A percentile compares a stretch with the other conserved stretches of the same genome.
These are phyloP conservation scores for Ophiostoma fasciatum DNA, from an alignment of 2,329 filamentous ascomycete species.

Conservation along the genomic window DNA sequence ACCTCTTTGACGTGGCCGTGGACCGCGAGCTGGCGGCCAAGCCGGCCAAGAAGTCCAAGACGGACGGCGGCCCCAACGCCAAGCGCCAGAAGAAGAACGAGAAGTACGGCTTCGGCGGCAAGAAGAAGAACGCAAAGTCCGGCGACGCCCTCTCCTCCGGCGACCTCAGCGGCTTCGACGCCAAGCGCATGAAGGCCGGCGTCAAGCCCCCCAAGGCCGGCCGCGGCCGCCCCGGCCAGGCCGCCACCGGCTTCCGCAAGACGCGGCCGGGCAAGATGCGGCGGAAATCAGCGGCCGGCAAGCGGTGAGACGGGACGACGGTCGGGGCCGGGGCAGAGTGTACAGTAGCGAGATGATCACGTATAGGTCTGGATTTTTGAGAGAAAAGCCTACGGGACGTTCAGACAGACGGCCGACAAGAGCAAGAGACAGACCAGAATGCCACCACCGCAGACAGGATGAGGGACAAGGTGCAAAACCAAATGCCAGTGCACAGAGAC, in stretches of 20 bases:
- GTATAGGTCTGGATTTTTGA: too few relatives aligned
- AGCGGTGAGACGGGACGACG: conserved; percentile 12
- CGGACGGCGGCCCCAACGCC: conserved; percentile 30
- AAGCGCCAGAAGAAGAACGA: conserved; percentile 91
- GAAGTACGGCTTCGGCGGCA: conserved; percentile 91
- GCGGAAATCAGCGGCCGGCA: conserved; percentile 29
- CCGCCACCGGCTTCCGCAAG: conserved; percentile 10
- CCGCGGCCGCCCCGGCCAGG: conserved; percentile 19
- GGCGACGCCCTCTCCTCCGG: conserved; percentile 72
- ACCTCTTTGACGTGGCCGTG: conserved; percentile 82
- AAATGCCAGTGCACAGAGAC: too few relatives aligned
- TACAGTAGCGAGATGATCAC: not conserved
- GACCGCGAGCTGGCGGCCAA: conserved; percentile 46
- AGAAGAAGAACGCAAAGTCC: conserved; percentile 85
- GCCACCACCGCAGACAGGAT: too few relatives aligned
- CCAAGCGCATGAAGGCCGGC: conserved; percentile 69
- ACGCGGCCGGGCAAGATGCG: conserved; percentile 28
- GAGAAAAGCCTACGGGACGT: too few relatives aligned
- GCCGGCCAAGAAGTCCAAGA: conserved; percentile 14
- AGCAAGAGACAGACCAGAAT: too few relatives aligned
- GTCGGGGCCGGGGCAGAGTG: not conserved
- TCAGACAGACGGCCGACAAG: too few relatives aligned
- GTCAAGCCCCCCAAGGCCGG: conserved; percentile 12
- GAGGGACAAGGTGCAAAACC: too few relatives aligned
- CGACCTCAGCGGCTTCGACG: conserved; percentile 68